A percentile compares a stretch with the other conserved stretches of the same genome.
Conservation (phyloP, 2,329 filamentous ascomycete genomes). For the Cercospora berteroae region DNA sequence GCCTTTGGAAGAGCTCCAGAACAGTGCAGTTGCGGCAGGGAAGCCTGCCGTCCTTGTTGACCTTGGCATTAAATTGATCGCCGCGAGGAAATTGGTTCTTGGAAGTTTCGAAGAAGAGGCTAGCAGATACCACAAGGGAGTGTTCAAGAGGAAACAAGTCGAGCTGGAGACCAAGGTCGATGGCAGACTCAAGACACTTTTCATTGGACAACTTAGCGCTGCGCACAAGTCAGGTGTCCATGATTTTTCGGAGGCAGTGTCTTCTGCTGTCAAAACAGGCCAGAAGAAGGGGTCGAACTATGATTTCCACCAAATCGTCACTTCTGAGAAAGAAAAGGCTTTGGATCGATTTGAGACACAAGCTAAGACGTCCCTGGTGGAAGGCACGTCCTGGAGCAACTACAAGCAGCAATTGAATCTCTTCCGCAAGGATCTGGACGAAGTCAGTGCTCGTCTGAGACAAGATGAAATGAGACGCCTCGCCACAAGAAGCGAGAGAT, state of each 20-base stretch:
- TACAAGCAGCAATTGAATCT: conserved; percentile 76
- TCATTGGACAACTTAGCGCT: conserved; percentile 81
- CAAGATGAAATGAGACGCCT: conserved; percentile 95
- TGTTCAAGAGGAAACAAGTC: conserved; percentile 79
- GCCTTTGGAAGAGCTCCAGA: conserved; percentile 84
- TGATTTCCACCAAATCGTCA: conserved; percentile 93
- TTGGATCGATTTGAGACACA: conserved; percentile 73
- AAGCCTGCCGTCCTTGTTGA: conserved; percentile 69
- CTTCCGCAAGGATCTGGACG: conserved; percentile 87
- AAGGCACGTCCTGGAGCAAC: conserved; percentile 82
- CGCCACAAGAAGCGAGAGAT: conserved; percentile 86
- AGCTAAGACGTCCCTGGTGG: conserved; percentile 70
- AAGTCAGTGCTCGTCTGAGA: conserved; percentile 77
- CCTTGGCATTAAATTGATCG: conserved; percentile 70
- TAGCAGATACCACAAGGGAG: conserved; percentile 93
- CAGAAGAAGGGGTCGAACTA: conserved; percentile 89
- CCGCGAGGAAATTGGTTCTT: conserved; percentile 69
- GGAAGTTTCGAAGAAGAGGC: conserved; percentile 87
- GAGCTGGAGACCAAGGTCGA: conserved; percentile 88
- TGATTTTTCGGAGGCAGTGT: conserved; percentile 83
- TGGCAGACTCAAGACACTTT: conserved; percentile 80
- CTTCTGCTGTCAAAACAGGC: conserved; percentile 80
- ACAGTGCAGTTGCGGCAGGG: conserved; percentile 70
- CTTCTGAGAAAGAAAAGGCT: conserved; percentile 73
- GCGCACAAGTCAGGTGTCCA: conserved; percentile 84